Base-by-base conservation (phyloP, 192 early-diverging fungal genomes). In the Coemansia sp. region DNA sequence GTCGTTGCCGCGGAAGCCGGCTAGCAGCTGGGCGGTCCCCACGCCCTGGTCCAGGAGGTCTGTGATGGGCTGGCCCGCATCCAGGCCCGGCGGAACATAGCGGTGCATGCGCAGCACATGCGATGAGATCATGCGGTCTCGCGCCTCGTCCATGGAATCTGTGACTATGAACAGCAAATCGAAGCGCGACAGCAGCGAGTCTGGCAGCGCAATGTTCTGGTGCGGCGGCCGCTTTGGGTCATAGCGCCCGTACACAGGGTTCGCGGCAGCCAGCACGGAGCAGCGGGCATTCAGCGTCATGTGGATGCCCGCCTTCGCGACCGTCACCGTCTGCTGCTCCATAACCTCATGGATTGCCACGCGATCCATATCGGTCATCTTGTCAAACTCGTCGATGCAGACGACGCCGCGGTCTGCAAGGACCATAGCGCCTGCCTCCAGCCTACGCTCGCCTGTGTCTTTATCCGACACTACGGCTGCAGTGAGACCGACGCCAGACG, bases 281-380 rank as follows among this genome's bases (percentile, higher is more conserved):
- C 95, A 97, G 16, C 98, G 89, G 18, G 98, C 96, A 81, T 99
- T 99, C 36, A 99, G 83, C 7, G 94, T 94, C 1, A 96, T 98
- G 72, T 97, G 95, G 62, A 99, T 98, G n/a, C 98, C 98, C 6
- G 98, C 98, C 79, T 98, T 97, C 45, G 93, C 94, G 63, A 98
- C 94, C 0, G 94, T 97, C 10, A 98, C 93, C 5, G 96, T 98
- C 85, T 99, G 98, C 81, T 99, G 98, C 86, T 99, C 98, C 98
- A 99, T 99, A 3, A 98, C 98, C 90, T 99, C 98, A 85, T 99
- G 98, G 83, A 99, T 99, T 0, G 98, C 96, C 4, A 97, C 95
- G 63, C 96, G 90, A 72, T 99, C 98, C 20, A 92, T 87, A 66
- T 98, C 96, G 38, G 86, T 92, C 98, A 99, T 99, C 73, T 99